phyloP scores from a whole-genome alignment of 1,284 basidiomycete species.

The Austroboletus niveus region DNA sequence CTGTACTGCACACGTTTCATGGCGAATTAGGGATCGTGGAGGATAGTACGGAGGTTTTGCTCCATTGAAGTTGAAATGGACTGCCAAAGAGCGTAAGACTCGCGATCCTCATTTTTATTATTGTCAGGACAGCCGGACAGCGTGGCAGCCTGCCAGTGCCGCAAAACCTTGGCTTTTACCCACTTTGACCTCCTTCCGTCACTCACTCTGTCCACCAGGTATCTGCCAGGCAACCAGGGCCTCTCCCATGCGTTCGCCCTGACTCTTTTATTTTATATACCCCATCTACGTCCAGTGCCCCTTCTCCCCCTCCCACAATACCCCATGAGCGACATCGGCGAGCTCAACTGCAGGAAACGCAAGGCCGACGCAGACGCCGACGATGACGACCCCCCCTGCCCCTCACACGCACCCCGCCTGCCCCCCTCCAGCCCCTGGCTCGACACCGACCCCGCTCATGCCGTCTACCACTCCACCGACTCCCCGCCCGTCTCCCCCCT shows the following conservation, averaged over 20 bases:
- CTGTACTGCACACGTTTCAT: conserved; percentile 14
- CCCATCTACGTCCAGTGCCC: conserved; percentile 2
- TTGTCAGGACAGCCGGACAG: conserved; percentile 25
- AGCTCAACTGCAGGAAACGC: conserved; percentile 34
- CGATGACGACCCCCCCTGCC: conserved; percentile 15
- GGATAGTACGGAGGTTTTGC: conserved; percentile 4
- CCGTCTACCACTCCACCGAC: conserved; percentile 31
- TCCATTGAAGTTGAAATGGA: conserved; percentile 17
- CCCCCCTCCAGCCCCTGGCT: conserved; percentile 33
- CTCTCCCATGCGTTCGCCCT: conserved; percentile 32
- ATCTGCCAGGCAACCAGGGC: conserved; percentile 33
- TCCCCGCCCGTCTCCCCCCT: conserved; percentile 32
- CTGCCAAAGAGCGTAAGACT: conserved; percentile 26
- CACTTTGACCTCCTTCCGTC: conserved; percentile 23
- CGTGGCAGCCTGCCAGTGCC: conserved; percentile 34
- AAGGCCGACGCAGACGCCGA: conserved; percentile 34
- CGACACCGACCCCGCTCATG: conserved; percentile 24
- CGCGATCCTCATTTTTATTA: conserved; percentile 23
- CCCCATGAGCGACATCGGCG: conserved; percentile 32
- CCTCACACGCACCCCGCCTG: conserved; percentile 27
- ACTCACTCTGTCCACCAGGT: conserved; percentile 24
- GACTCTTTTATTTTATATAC: conserved; percentile 30
- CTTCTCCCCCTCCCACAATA: conserved; percentile 13
- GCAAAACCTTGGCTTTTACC: conserved; percentile 22
- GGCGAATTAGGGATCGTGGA: conserved; percentile 11